Base-by-base conservation (phyloP, 495 filamentous ascomycete species). In the Hypomontagnella submonticulosa region DNA sequence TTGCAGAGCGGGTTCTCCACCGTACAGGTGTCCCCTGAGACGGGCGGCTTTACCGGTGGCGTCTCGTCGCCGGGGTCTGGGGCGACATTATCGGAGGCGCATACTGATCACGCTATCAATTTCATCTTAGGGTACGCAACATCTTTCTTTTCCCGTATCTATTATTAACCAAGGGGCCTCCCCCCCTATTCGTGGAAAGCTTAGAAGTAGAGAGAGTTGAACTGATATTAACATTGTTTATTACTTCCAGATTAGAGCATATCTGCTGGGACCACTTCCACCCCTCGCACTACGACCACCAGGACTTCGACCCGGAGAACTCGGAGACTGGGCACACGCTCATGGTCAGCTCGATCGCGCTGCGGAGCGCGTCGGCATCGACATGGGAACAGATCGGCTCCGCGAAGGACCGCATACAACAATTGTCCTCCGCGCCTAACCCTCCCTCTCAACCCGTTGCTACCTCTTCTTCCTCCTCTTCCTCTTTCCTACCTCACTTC, bases 211-310 rank as follows among this genome's bases (percentile, higher is more conserved):
- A 6, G 36, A 34, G 40, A 11, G 8, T 10, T 4, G 18, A 50
- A 38, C 27, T 18, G 46, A 57, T 16, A 20, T 11, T 30, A 33
- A 49, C 11, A 46, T 27, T 6, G 6, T 27, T 27, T 27, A 6
- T 6, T 6, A 27, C 23, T 27, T 27, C 33, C 27, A 84, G 82
- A 1, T 77, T 84, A 18, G 81, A 84, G 57, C 79, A 82, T 62
- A 71, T 80, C 44, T 84, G 81, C 75, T 77, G 80, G 67, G 65
- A 75, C 53, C 81, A 83, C 67, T 82, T 83, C 63, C 56, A 71
- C 58, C 60, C 50, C 34, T 57, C 67, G 8, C 61, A 72, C 68
- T 76, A 72, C 68, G 13, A 66, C 53, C 53, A 56, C 57, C 32
- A 59, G 52, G 42, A 44, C 50, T 71, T 71, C 58, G 63, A 71